Base-by-base conservation (phyloP, 441 rosid species). In the Breynia disticha region DNA sequence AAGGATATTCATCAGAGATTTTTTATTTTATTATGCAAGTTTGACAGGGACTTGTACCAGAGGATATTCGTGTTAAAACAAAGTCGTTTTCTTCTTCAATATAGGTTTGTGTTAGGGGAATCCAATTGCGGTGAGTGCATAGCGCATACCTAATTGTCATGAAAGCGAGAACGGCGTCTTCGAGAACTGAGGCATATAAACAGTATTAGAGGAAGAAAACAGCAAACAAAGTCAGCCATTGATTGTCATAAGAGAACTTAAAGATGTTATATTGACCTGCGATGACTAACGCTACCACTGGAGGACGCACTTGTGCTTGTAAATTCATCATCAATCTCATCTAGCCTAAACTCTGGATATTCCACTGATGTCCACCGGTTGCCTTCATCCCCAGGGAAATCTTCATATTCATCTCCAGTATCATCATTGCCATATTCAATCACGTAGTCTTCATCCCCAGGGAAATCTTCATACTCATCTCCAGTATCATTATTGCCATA, bases 351-450 rank as follows among this genome's bases (percentile, higher is more conserved):
- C 56, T 81, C 97, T 2, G 93, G 65, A 68, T 74, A 82, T 51
- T 88, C 95, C 39, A 83, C 74, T 17, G 95, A 93, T 2, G 95
- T 93, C 98, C 97, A 93, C 98, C 95, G 84, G 65, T 75, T 84
- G 48, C 97, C 80, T 44, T 79, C 95, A 55, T 77, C 81, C 42
- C 79, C 74, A 22, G 80, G 86, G 59, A 88, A 84, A 75, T 84
- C 91, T 54, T 86, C 98, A 61, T 81, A 78, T 45, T 93, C 98
- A 65, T 91, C 95, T 43, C 79, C 91, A 19, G 84, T 79, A 3
- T 84, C 97, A 67, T 88, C 86, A 57, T 81, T 94, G 41, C 97
- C 98, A 53, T 88, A 88, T 63, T 93, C 98, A 20, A 93, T 93
- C 67, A 88, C 96, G 72, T 93, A 93, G 66, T 93, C 98, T 24